Conservation (phyloP, 2,329 filamentous ascomycete species). For the Rachicladosporium sp. region DNA sequence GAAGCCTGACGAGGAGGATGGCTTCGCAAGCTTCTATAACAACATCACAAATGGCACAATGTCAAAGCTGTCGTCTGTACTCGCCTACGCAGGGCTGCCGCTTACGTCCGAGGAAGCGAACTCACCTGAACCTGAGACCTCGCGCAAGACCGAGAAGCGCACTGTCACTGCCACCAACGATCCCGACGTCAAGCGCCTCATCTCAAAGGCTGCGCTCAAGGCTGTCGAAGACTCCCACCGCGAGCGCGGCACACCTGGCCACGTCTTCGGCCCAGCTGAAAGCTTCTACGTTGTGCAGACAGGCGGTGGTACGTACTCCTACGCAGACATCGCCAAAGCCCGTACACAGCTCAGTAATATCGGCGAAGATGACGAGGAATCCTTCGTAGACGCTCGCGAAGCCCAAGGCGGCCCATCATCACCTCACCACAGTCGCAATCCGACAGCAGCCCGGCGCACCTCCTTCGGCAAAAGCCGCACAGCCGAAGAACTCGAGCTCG, state of each 20-base stretch:
- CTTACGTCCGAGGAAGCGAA: constrained; percentile 33
- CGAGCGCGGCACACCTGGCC: constrained; percentile 37
- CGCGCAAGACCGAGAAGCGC: constrained; percentile 13
- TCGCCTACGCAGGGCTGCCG: constrained; percentile 87
- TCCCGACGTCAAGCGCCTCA: constrained; percentile 70
- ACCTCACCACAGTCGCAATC: constrained; percentile 28
- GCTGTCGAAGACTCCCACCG: constrained; percentile 56
- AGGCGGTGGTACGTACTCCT: constrained; percentile 81
- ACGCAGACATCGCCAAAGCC: constrained; percentile 61
- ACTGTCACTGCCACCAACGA: constrained; percentile 21
- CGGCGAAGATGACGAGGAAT: constrained; percentile 25
- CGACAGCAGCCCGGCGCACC: constrained; percentile 29
- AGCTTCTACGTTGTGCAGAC: constrained; percentile 94
- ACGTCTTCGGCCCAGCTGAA: constrained; percentile 40
- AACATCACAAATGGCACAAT: constrained; percentile 74
- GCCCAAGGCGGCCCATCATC: constrained; percentile 39
- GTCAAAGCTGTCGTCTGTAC: constrained; percentile 74
- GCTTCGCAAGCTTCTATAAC: constrained; percentile 82
- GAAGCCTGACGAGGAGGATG: constrained; percentile 39
- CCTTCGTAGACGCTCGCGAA: constrained; percentile 61
- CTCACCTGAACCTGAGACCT: constrained; percentile 15
- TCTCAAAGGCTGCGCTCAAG: constrained; percentile 72
- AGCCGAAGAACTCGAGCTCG: constrained; percentile 75
- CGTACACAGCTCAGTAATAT: constrained; percentile 21
- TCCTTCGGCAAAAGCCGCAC: constrained; percentile 44